Evolutionary conservation across 192 early-diverging fungal genomes (phyloP).

Genomic region (Backusella westeae): DNA sequence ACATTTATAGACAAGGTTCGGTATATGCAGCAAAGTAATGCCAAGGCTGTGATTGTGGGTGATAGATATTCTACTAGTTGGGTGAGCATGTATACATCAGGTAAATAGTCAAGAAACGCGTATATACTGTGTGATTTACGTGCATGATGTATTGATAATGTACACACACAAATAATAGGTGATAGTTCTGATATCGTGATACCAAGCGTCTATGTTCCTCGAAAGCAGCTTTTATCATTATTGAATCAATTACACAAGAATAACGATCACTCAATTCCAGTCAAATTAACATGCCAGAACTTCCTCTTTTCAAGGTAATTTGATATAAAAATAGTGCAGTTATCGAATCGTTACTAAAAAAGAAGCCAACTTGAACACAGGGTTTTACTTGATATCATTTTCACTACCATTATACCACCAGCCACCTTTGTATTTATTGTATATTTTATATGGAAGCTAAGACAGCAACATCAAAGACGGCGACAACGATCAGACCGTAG

Average conservation of each 20-base stretch:
- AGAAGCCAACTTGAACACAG: background rate
- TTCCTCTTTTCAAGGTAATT: conserved; percentile 10
- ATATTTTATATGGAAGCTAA: conserved; percentile 67
- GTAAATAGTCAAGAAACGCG: conserved; percentile 28
- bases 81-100: conserved; percentile 82
- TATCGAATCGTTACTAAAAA: background rate
- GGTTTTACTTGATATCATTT: conserved; percentile 73
- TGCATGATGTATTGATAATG: background rate
- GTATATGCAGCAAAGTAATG: conserved; percentile 82
- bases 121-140: background rate
- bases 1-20: conserved; percentile 88
- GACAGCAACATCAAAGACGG: conserved; percentile 56
- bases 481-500: background rate
- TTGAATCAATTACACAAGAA: conserved; percentile 24
- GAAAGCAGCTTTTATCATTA: conserved; percentile 63
- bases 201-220: conserved; percentile 86
- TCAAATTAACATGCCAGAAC: conserved; percentile 30
- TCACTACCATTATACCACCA: conserved; percentile 54
- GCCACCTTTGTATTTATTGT: conserved; percentile 18
- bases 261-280: conserved; percentile 14
- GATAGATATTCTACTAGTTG: conserved; percentile 67
- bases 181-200: conserved; percentile 83
- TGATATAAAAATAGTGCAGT: conserved; percentile 8
- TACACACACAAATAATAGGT: conserved; percentile 37
- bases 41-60: conserved; percentile 83